Conservation (phyloP, 2,329 filamentous ascomycete species). For the Camillea tinctor region DNA sequence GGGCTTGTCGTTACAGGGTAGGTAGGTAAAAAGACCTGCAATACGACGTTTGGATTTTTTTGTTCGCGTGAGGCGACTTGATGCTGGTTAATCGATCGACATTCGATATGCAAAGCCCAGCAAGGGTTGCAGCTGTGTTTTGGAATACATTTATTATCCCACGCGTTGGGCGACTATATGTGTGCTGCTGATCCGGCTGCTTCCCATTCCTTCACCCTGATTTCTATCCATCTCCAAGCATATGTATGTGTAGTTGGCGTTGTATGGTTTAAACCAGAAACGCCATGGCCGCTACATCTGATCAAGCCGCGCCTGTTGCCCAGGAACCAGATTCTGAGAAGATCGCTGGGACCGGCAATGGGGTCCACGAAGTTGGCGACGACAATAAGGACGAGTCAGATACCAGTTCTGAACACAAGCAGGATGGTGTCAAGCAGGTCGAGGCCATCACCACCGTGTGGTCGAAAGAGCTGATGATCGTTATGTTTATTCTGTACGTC, state of each 20-base stretch:
- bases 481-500: slow-evolving; percentile 40
- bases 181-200: neutral
- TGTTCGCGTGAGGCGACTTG: too few relatives aligned
- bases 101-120: too few relatives aligned
- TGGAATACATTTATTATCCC: too few relatives aligned
- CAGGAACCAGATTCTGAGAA: neutral
- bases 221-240: neutral
- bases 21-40: too few relatives aligned
- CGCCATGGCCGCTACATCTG: neutral
- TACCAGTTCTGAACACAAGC: slow-evolving; percentile 29
- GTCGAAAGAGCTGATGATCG: slow-evolving; percentile 30
- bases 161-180: too few relatives aligned
- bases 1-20: too few relatives aligned
- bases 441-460: slow-evolving; percentile 40
- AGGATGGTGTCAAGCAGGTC: slow-evolving; percentile 38
- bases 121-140: too few relatives aligned
- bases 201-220: neutral
- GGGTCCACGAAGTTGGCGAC: slow-evolving; percentile 1
- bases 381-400: slow-evolving; percentile 5
- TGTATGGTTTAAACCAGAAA: too few relatives aligned
- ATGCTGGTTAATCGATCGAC: too few relatives aligned
- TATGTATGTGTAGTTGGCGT: too few relatives aligned
- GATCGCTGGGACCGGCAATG: neutral
- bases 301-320: neutral
- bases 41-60: too few relatives aligned